phyloP scores from a whole-genome alignment of 768 basidiomycete species.

The Podaxis pistillaris region DNA sequence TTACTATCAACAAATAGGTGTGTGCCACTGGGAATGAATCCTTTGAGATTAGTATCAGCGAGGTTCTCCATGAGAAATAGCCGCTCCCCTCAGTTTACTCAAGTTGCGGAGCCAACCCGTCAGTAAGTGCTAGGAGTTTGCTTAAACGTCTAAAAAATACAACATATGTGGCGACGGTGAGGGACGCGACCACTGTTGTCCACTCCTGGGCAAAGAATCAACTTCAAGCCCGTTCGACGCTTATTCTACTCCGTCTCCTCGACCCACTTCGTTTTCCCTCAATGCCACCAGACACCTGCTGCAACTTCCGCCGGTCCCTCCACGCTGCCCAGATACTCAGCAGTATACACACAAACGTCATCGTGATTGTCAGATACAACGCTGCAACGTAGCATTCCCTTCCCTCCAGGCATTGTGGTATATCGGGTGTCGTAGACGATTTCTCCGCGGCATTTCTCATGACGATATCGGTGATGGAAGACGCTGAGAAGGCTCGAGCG shows the following conservation, averaged over 20 bases:
- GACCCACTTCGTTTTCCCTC: not conserved
- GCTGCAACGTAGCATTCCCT: conserved; percentile 59
- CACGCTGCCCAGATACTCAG: conserved; percentile 52
- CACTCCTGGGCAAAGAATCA: not conserved
- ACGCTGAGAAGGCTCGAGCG: not conserved
- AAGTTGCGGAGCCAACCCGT: too few relatives aligned
- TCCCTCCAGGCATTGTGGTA: conserved; percentile 54
- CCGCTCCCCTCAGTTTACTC: not conserved
- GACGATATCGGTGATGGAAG: not conserved
- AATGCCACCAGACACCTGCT: not conserved
- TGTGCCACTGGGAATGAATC: not conserved
- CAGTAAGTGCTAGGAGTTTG: too few relatives aligned
- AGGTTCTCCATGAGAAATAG: not conserved
- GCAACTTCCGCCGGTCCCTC: conserved; percentile 41
- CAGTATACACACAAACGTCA: conserved; percentile 42
- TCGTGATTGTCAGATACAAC: conserved; percentile 49
- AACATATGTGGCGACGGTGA: not conserved
- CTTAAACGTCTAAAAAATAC: too few relatives aligned
- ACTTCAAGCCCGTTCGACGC: not conserved
- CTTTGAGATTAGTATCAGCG: not conserved
- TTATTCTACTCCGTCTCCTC: not conserved
- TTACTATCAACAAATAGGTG: not conserved
- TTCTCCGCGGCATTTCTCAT: conserved; percentile 5
- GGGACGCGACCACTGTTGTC: not conserved
- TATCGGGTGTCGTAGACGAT: conserved; percentile 10